Evolutionary conservation across 495 filamentous ascomycete genomes (phyloP).

Genomic region (Podospora sp.): DNA sequence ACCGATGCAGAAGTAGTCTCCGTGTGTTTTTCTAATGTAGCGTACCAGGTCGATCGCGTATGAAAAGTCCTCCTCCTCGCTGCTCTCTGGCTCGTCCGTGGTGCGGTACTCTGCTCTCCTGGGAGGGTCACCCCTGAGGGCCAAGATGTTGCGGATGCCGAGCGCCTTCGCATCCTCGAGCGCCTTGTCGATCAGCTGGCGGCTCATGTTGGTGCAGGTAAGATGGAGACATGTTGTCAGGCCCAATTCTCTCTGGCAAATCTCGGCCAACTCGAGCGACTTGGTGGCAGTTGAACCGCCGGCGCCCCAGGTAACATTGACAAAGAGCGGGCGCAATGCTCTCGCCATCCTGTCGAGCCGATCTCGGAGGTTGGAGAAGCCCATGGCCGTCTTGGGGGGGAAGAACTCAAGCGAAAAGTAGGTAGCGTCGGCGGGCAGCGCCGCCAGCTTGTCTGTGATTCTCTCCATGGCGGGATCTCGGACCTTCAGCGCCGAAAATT

Average conservation of each 20-base stretch:
- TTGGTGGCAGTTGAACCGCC: constrained; percentile 88
- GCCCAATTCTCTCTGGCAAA: constrained; percentile 88
- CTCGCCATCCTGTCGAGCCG: constrained; percentile 94
- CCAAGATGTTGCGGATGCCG: constrained; percentile 92
- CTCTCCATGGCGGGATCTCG: constrained; percentile 67
- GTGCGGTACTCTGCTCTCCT: constrained; percentile 80
- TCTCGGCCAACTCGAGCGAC: constrained; percentile 90
- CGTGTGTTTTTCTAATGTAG: constrained; percentile 83
- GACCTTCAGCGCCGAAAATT: constrained; percentile 26
- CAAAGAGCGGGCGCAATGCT: constrained; percentile 86
- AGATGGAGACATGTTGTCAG: constrained; percentile 95
- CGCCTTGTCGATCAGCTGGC: constrained; percentile 80
- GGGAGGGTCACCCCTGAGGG: constrained; percentile 91
- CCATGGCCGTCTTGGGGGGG: constrained; percentile 93
- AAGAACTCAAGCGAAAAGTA: constrained; percentile 99
- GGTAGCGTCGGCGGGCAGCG: constrained; percentile 74
- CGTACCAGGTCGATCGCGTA: constrained; percentile 89
- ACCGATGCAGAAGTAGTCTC: constrained; percentile 96
- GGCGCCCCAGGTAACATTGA: constrained; percentile 97
- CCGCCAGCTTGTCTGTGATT: constrained; percentile 95
- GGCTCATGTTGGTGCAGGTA: constrained; percentile 97
- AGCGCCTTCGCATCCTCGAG: constrained; percentile 90
- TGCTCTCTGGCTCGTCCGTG: constrained; percentile 54
- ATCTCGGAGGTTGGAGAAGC: constrained; percentile 87
- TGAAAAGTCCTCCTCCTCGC: constrained; percentile 73